Evolutionary conservation across 805 yeast species (phyloP).

Genomic region (Hanseniaspora osmophila): DNA sequence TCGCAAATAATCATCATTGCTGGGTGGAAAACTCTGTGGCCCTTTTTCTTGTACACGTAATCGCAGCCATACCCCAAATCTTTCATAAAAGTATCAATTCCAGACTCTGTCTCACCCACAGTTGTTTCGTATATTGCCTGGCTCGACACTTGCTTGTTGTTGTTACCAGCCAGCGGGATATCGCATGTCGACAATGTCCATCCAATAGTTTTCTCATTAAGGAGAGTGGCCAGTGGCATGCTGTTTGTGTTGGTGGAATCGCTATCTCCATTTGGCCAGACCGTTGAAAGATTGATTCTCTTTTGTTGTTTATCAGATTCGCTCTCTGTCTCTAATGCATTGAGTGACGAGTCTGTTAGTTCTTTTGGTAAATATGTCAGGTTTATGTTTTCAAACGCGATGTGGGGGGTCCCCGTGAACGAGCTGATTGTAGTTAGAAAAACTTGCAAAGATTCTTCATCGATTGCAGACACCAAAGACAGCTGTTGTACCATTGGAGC

Average conservation of each 20-base stretch:
- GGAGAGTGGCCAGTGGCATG: neutral
- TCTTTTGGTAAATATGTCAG: conserved; percentile 20
- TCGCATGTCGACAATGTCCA: conserved; percentile 60
- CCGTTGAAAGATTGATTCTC: conserved; percentile 16
- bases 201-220: neutral
- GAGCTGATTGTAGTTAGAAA: conserved; percentile 18
- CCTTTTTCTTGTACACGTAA: conserved; percentile 46
- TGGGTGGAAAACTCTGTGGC: conserved; percentile 47
- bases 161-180: conserved; percentile 59
- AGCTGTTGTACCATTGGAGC: conserved; percentile 23
- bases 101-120: neutral
- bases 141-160: conserved; percentile 37
- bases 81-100: conserved; percentile 28
- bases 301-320: conserved; percentile 12
- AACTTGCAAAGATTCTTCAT: conserved; percentile 18
- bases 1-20: conserved; percentile 5
- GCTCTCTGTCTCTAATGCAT: conserved; percentile 5
- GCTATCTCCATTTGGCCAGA: neutral
- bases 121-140: conserved; percentile 41
- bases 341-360: conserved; percentile 13
- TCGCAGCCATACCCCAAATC: conserved; percentile 61
- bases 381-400: conserved; percentile 15
- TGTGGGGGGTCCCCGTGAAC: conserved; percentile 19
- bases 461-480: conserved; percentile 16
- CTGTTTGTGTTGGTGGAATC: neutral